phyloP scores from a whole-genome alignment of 1,284 basidiomycete genomes.

The Volvariella surrecta region DNA sequence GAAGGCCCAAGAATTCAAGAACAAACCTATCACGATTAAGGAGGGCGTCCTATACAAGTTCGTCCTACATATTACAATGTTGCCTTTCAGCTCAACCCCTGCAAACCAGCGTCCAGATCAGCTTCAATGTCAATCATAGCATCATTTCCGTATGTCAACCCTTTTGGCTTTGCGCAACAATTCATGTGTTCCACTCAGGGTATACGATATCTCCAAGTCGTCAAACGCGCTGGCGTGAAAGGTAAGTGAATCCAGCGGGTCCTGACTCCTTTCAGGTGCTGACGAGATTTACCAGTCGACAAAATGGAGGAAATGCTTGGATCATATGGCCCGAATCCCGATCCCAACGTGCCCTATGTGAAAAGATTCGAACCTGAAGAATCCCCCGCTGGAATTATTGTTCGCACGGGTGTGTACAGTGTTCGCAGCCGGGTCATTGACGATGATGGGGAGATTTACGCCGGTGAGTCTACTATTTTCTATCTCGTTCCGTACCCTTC shows the following conservation, averaged over 20 bases:
- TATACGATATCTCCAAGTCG: conserved; percentile 78
- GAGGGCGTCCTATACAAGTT: conserved; percentile 83
- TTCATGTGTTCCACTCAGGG: conserved; percentile 36
- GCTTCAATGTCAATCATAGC: conserved; percentile 77
- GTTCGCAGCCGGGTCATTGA: conserved; percentile 79
- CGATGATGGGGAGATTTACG: conserved; percentile 71
- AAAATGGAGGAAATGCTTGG: conserved; percentile 89
- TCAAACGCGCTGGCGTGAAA: conserved; percentile 66
- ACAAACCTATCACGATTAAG: conserved; percentile 71
- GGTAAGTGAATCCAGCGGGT: conserved; percentile 29
- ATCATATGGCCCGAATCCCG: conserved; percentile 67
- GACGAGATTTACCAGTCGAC: conserved; percentile 48
- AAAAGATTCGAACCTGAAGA: conserved; percentile 75
- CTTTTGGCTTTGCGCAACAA: conserved; percentile 5
- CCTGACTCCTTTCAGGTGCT: background rate
- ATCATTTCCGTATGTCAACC: conserved; percentile 63
- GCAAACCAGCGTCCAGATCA: conserved; percentile 56
- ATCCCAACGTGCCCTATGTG: conserved; percentile 45
- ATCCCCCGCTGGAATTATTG: conserved; percentile 76
- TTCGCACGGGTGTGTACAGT: conserved; percentile 67
- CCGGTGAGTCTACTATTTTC: conserved; percentile 49
- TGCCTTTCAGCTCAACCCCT: background rate
- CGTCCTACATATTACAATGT: conserved; percentile 12
- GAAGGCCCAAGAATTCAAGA: conserved; percentile 45
- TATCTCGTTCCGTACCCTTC: background rate